Conservation (phyloP, 192 early-diverging fungal species). For the Chytriomyces confervae region DNA sequence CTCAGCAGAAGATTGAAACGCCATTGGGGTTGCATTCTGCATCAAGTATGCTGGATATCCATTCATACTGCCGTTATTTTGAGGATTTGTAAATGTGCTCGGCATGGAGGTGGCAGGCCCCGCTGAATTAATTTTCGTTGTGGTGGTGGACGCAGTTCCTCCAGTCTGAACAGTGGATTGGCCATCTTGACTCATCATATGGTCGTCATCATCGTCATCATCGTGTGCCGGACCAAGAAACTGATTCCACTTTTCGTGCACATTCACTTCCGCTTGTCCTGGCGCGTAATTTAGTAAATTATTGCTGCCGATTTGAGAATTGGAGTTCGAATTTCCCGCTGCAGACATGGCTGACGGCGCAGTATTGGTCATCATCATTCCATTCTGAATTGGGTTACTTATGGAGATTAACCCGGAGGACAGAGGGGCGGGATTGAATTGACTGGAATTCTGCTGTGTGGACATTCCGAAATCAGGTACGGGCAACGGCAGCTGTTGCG, state of each 20-base stretch:
- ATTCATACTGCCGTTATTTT: not conserved
- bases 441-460: conserved; percentile 1
- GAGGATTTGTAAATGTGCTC: not conserved
- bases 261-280: conserved; percentile 5
- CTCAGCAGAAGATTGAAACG: not conserved
- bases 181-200: not conserved
- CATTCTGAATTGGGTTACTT: not conserved
- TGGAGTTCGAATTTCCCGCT: not conserved
- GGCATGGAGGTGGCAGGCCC: not conserved
- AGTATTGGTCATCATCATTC: not conserved
- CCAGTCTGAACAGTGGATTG: not conserved
- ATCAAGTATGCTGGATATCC: not conserved
- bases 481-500: not conserved
- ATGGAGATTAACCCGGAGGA: not conserved
- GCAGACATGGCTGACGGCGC: not conserved
- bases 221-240: not conserved
- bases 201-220: conserved; percentile 26
- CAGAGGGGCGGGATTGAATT: conserved; percentile 5
- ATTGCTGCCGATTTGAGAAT: not conserved
- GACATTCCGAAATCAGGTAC: conserved; percentile 10
- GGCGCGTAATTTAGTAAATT: not conserved
- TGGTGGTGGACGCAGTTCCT: not conserved
- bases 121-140: not conserved
- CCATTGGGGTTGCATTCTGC: not conserved
- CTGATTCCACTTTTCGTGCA: conserved; percentile 20